These are phyloP conservation scores for Rhodotorula sp. DNA, from an alignment of 1,284 basidiomycete species.

Conservation along the genomic window DNA sequence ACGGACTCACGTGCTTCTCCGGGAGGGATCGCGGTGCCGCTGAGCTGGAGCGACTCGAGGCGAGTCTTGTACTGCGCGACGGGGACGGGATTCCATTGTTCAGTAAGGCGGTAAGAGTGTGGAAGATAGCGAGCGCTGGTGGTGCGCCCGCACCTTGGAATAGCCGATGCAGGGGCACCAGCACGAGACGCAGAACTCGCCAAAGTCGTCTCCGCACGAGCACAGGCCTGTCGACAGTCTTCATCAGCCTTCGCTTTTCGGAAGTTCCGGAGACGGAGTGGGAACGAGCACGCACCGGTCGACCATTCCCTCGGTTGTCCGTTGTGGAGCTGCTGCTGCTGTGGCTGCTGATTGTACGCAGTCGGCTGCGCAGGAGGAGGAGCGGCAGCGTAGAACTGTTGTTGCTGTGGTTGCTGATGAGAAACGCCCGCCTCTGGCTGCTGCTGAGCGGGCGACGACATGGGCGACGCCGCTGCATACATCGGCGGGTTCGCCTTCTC, in stretches of 20 bases:
- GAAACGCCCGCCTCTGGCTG: too few species aligned
- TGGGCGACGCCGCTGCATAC: not conserved
- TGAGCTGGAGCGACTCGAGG: constrained; percentile 6
- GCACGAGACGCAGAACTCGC: constrained; percentile 16
- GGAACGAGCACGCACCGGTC: not conserved
- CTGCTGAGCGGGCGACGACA: not conserved
- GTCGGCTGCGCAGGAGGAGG: not conserved
- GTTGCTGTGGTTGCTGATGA: too few species aligned
- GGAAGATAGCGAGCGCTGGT: not conserved
- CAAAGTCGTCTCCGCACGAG: constrained; percentile 4
- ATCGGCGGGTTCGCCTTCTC: not conserved
- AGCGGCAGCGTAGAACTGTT: too few species aligned
- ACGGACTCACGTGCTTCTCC: not conserved
- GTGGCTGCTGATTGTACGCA: not conserved
- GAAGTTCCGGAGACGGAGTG: not conserved
- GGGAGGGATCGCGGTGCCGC: not conserved
- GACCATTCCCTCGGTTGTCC: not conserved
- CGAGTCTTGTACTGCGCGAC: constrained; percentile 14
- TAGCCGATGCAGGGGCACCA: constrained; percentile 23
- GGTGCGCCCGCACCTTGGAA: not conserved
- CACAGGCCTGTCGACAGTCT: constrained; percentile 6
- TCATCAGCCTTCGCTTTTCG: not conserved
- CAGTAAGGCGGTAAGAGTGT: too few species aligned
- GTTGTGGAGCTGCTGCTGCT: not conserved
- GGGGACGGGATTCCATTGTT: too few species aligned